These are phyloP conservation scores for Coemansia nantahalensis DNA, from an alignment of 192 early-diverging fungal species.

Conservation along the genomic window DNA sequence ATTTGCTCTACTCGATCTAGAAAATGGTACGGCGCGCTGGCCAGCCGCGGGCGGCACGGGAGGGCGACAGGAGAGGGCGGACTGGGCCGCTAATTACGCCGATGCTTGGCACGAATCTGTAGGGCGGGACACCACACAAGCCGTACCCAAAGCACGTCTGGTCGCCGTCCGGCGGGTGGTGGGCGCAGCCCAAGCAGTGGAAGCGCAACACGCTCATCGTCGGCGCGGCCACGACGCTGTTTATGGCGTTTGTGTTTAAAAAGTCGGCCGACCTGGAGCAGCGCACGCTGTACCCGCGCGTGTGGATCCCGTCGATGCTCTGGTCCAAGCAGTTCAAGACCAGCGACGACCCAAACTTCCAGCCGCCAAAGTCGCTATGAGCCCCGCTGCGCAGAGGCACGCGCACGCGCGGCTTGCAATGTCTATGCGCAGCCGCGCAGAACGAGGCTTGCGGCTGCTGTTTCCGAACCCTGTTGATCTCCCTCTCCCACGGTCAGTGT, in stretches of 20 bases:
- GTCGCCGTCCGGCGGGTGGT: slow-evolving; percentile 63
- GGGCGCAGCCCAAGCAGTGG: slow-evolving; percentile 61
- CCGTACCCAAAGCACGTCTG: slow-evolving; percentile 53
- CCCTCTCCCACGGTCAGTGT: too few species aligned
- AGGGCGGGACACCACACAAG: slow-evolving; percentile 49
- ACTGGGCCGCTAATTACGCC: too few species aligned
- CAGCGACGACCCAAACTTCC: slow-evolving; percentile 46
- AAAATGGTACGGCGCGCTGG: too few species aligned
- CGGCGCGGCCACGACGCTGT: slow-evolving; percentile 8
- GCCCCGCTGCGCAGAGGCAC: too few species aligned
- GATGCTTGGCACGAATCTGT: too few species aligned
- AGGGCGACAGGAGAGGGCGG: too few species aligned
- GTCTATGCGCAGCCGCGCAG: too few species aligned
- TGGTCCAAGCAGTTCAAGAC: slow-evolving; percentile 56
- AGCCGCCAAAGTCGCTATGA: slow-evolving; percentile 53
- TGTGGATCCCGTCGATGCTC: slow-evolving; percentile 56
- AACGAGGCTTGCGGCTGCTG: too few species aligned
- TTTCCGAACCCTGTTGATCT: too few species aligned
- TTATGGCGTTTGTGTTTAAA: slow-evolving; percentile 55
- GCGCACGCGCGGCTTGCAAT: too few species aligned
- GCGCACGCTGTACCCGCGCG: slow-evolving; percentile 49
- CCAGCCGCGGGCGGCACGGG: too few species aligned
- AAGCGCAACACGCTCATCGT: slow-evolving; percentile 52
- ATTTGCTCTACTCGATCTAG: too few species aligned
- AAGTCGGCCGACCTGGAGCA: slow-evolving; percentile 59